Base-by-base conservation (phyloP, 768 basidiomycete species). In the Suillus subalutaceus region DNA sequence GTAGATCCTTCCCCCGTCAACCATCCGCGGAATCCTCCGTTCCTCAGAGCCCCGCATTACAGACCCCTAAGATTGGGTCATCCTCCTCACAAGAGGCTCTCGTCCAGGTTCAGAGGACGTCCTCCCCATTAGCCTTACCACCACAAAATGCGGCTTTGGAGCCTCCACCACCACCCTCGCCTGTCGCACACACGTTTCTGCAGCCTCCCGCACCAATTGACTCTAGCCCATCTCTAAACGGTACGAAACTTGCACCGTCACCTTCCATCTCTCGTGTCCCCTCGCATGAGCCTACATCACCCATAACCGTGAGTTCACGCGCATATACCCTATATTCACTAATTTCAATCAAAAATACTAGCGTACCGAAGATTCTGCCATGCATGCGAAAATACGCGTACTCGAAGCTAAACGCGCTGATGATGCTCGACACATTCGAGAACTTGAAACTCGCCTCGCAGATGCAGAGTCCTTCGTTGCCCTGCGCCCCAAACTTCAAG, bases 401-500 rank as follows among this genome's bases (percentile, higher is more conserved):
- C 80, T 97, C 37, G 97, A 99, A 79, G 86, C 87, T 10, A 91
- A 94, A 72, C 90, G 94, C 18, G 85, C 89, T 1, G 96, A 98
- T 63, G 96, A 98, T 73, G 83, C 92, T 1, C 89, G 93, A 20
- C 89, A 88, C 68, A 82, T 98, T 41, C 90, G 92, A 59, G 90
- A 92, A 72, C 87, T 97, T 15, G 95, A 99, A 74, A 83, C 86
- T 2, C 88, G 92, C n/a, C 87, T 94, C 8, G 82, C 85, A 6
- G 96, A 97, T 68, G 92, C 91, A 0, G 93, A 94, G 73, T 84
- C 90, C 16, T 94, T 96, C 70, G 88, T 92, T 37, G 84, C 92
- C 6, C 83, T 94, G 18, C 85, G 91, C n/a, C 94, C 94, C 0
- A 98, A 97, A 77, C 85, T 97, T 40, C 93, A 95, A 78, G 91